A percentile compares a stretch with the other conserved stretches of the same genome.
phyloP scores from a whole-genome alignment of 805 yeast genomes.

The Saccharomycopsis synnaedendra region DNA sequence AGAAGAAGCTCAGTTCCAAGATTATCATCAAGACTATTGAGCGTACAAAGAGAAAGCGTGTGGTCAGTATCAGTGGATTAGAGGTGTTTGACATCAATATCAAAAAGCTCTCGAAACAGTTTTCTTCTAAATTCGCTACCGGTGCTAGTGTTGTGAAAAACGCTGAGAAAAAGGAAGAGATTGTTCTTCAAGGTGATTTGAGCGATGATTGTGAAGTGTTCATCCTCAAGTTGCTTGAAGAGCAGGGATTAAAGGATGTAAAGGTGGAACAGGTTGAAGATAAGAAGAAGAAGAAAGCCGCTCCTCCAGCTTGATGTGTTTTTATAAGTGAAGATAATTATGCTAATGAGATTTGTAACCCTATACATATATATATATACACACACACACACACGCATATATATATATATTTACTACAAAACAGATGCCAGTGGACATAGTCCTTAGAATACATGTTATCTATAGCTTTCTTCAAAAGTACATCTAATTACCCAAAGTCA shows the following conservation, averaged over 20 bases:
- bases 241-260: conserved; percentile 72
- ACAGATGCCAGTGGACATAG: too few species aligned
- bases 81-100: conserved; percentile 83
- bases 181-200: conserved; percentile 90
- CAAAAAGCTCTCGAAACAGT: conserved; percentile 84
- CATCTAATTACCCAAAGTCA: conserved; percentile 50
- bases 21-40: conserved; percentile 79
- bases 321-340: neutral
- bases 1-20: conserved; percentile 67
- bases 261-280: conserved; percentile 86
- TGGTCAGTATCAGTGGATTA: conserved; percentile 75
- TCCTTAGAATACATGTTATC: too few species aligned
- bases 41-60: conserved; percentile 80
- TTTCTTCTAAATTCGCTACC: conserved; percentile 90
- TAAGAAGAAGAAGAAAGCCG: conserved; percentile 35
- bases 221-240: conserved; percentile 57
- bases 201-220: conserved; percentile 82
- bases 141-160: conserved; percentile 89
- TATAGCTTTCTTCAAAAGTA: too few species aligned
- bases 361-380: neutral
- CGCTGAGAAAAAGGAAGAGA: conserved; percentile 86
- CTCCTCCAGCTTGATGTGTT: neutral
- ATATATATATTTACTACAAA: too few species aligned
- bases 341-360: neutral
- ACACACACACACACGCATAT: neutral